Evolutionary conservation across 176 grass and related monocot genomes (phyloP).

Genomic region (Coix lacrymajobi): DNA sequence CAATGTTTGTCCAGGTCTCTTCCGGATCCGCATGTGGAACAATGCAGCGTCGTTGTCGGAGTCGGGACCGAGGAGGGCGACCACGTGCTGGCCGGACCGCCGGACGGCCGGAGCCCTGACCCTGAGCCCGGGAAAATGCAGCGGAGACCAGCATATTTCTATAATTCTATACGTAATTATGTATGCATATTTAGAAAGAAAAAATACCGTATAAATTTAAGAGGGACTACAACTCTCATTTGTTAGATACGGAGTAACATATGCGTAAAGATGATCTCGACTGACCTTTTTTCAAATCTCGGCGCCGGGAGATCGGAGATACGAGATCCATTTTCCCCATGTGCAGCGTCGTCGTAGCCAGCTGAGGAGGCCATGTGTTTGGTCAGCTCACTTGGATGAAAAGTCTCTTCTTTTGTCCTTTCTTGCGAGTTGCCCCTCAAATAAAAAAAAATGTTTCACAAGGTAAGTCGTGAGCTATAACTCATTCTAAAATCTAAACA

Average conservation of each 20-base stretch:
- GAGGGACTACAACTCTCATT: too few species aligned
- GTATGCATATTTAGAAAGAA: too few species aligned
- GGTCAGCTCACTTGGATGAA: not conserved
- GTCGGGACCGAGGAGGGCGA: not conserved
- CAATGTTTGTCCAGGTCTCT: not conserved
- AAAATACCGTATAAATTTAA: too few species aligned
- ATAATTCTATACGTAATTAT: too few species aligned
- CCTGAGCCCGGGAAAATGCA: not conserved
- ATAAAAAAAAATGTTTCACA: not conserved
- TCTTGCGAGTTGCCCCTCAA: not conserved
- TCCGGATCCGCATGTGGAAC: not conserved
- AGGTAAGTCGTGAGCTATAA: not conserved
- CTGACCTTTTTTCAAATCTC: not conserved
- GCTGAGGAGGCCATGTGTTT: not conserved
- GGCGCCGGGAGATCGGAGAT: not conserved
- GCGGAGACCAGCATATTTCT: too few species aligned
- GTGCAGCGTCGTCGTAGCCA: not conserved
- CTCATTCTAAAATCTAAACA: not conserved
- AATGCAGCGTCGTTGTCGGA: conserved; percentile 3
- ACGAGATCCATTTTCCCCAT: not conserved
- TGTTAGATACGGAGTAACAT: too few species aligned
- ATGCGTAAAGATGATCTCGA: not conserved
- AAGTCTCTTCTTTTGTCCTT: not conserved
- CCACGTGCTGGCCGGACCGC: not conserved
- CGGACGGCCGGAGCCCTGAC: not conserved